Evolutionary conservation across 2,329 filamentous ascomycete species (phyloP), one percentile per base, ranked within the genome.

Genomic region (Capronia epimyces): DNA sequence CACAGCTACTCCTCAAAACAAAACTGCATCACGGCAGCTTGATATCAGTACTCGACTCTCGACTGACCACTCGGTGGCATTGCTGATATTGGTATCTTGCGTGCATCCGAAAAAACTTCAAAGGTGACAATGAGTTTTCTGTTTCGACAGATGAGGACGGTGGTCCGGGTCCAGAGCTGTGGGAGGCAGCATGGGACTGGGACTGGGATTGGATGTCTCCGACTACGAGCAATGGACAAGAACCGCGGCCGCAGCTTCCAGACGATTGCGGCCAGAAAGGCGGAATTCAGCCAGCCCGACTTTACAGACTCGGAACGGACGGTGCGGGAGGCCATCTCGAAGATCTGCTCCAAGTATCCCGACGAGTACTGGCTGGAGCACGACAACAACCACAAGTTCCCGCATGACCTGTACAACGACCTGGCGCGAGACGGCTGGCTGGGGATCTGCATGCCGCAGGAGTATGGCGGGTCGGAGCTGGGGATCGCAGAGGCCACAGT

Each of bases 371-470:
- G 71, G 72, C 61, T 66, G 3, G 55, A 65, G 1, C 59, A 64
- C 18, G 71, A 74, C 50, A 61, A 64, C 22, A 59, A 59, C 22
- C 62, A 69, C 40, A 50, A 62, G 46, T 73, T 70, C 59, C 71
- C 71, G 0, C 51, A 62, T 2, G 71, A 74, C 9, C 67, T 74
- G 44, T 66, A 71, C 49, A 49, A 62, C 15, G 66, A 66, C 1
- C 61, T 74, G 3, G 71, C 72, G 12, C 55, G 63, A 45, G 65
- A 68, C 46, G 71, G 71, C 2, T 75, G 71, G 70, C 62, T 74
- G 2, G 71, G 72, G 0, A 72, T 75, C 31, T 72, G 69, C 49
- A 67, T 74, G 64, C 72, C 72, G 1, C 55, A 63, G 3, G 61
- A 65, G 36, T 71, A 70, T 52, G 71, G 71, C 0, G 72, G 71